Evolutionary conservation across 2,329 filamentous ascomycete genomes (phyloP), one percentile per base, ranked within the genome.

Genomic region (Arthroderma sp.): DNA sequence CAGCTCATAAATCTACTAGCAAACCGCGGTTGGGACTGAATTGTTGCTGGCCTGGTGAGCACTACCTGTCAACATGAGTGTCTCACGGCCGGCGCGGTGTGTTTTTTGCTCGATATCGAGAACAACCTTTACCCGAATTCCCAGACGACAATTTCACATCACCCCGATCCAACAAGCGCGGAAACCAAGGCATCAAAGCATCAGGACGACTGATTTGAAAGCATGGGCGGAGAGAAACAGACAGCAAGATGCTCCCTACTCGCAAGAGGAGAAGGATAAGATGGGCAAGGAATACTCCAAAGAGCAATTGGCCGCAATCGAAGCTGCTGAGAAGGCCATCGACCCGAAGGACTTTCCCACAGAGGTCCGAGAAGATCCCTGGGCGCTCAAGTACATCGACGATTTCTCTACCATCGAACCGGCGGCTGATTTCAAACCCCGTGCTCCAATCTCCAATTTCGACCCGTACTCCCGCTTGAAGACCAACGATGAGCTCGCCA

Each of bases 401-500:
- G 86, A 94, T 63, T 83, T 94, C 57, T 77, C 82, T 48, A 74
- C 75, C 46, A 74, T 89, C 51, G 77, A 86, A 57, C 85, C 86
- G 43, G 72, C 85, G 41, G 75, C 91, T 49, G 89, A 96, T 68
- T 75, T 81, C 59, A 77, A 68, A 69, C 61, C 74, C 66, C 53
- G 71, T 66, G 62, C 66, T 47, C 66, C 63, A 39, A 62, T 65
- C 59, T 66, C 61, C 46, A 72, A 72, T 56, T 72, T 70, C 56
- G 70, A 75, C 53, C 71, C 77, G 44, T 68, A 70, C 42, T 71
- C 79, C 49, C 66, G 74, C 50, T 74, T 81, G 65, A 80, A 81
- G 64, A 70, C 66, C 45, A 65, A 75, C 46, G 73, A 77, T 51
- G 78, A 86, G 58, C 75, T 80, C 50, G 63, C 66, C 33, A 67